These are phyloP conservation scores for Lentinula novae-zelandiae DNA, from an alignment of 1,284 basidiomycete species.

Conservation along the genomic window DNA sequence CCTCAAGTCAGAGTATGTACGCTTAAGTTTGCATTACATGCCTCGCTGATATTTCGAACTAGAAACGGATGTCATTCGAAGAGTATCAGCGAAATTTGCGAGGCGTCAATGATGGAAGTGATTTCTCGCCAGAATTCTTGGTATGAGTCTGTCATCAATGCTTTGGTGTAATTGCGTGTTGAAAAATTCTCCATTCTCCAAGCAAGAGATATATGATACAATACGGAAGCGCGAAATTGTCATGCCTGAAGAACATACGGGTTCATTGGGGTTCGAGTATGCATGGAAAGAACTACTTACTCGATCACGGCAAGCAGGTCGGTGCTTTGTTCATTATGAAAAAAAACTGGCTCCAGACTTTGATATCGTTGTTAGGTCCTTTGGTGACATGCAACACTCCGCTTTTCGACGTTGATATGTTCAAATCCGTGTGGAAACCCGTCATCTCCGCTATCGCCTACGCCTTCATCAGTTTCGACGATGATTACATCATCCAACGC, in stretches of 20 bases:
- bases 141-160: conserved; percentile 37
- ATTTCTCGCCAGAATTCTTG: conserved; percentile 86
- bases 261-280: conserved; percentile 97
- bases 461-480: conserved; percentile 93
- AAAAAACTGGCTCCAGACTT: neutral
- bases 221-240: conserved; percentile 95
- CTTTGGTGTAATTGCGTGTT: conserved; percentile 7
- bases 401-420: conserved; percentile 90
- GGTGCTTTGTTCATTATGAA: conserved; percentile 18
- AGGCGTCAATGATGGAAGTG: conserved; percentile 85
- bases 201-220: conserved; percentile 91
- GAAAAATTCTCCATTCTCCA: conserved; percentile 12
- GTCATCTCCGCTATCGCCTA: conserved; percentile 89
- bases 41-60: neutral
- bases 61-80: conserved; percentile 96
- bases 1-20: conserved; percentile 82
- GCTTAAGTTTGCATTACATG: neutral
- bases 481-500: conserved; percentile 94
- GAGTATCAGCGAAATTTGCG: conserved; percentile 93
- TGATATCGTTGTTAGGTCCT: conserved; percentile 45
- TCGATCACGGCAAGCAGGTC: conserved; percentile 78
- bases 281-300: conserved; percentile 96
- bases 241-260: conserved; percentile 97
- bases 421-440: conserved; percentile 88
- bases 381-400: conserved; percentile 79